These are phyloP conservation scores for Triglochin maritima DNA, from an alignment of 106 monocot species.

Conservation along the genomic window DNA sequence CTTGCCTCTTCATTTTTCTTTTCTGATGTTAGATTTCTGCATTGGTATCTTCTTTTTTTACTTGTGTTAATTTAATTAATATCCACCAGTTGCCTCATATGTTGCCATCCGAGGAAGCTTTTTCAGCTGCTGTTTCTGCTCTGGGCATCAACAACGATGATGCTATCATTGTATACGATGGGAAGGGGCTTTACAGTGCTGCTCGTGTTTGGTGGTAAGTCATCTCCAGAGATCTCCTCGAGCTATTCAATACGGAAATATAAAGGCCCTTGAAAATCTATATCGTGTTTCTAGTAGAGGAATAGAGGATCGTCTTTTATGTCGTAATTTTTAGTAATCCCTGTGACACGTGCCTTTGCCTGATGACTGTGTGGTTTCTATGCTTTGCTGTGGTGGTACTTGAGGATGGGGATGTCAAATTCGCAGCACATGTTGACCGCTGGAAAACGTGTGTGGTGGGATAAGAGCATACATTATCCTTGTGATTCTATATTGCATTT, in stretches of 20 bases:
- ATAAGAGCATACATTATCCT: too few species aligned
- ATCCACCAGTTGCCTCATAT: conserved; percentile 81
- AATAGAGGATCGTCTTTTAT: too few species aligned
- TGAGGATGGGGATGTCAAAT: too few species aligned
- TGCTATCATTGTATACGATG: conserved; percentile 85
- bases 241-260: background rate
- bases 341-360: too few species aligned
- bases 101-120: conserved; percentile 89
- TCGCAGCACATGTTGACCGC: too few species aligned
- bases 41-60: background rate
- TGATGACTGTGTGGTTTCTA: too few species aligned
- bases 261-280: too few species aligned
- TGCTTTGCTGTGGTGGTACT: too few species aligned
- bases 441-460: too few species aligned
- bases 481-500: too few species aligned
- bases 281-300: too few species aligned
- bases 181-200: conserved; percentile 94
- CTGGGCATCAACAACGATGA: conserved; percentile 86
- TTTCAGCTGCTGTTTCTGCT: conserved; percentile 92
- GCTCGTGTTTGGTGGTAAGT: conserved; percentile 97
- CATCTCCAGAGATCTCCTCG: background rate
- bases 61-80: conserved; percentile 7
- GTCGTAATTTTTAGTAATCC: too few species aligned
- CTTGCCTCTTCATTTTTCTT: background rate
- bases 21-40: background rate